These are phyloP conservation scores for Mycena amicta DNA, from an alignment of 768 basidiomycete genomes.

Conservation along the genomic window DNA sequence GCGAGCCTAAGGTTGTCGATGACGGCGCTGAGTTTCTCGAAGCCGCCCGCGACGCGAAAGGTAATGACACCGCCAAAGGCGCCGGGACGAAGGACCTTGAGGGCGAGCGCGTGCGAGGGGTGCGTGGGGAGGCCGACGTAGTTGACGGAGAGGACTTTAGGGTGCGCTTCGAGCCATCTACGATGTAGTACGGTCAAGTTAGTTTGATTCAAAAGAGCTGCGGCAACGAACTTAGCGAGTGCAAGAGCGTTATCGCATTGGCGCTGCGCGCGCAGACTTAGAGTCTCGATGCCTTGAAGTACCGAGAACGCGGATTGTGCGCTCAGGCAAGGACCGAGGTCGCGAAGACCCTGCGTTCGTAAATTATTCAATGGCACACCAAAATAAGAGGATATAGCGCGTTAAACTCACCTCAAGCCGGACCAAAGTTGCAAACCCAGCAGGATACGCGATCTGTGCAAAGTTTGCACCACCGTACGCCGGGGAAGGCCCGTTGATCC, in stretches of 20 bases:
- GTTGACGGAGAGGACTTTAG: conserved; percentile 71
- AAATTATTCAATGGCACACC: not conserved
- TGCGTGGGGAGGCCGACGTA: conserved; percentile 73
- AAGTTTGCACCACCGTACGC: not conserved
- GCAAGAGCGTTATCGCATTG: conserved; percentile 62
- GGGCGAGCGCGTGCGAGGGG: conserved; percentile 59
- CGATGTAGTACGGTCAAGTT: too few species aligned
- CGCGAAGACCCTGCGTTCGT: conserved; percentile 54
- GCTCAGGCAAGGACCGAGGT: conserved; percentile 62
- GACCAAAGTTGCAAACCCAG: not conserved
- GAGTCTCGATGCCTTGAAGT: conserved; percentile 71
- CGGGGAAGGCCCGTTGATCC: not conserved
- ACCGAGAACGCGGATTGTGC: conserved; percentile 63
- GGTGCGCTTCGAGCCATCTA: too few species aligned
- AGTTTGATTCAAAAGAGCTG: too few species aligned
- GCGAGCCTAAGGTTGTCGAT: conserved; percentile 42
- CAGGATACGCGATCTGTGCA: not conserved
- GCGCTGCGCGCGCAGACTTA: conserved; percentile 58
- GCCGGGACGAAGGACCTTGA: conserved; percentile 54
- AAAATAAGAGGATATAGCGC: not conserved
- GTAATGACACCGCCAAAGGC: conserved; percentile 73
- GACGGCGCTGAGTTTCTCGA: conserved; percentile 35
- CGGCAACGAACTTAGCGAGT: conserved; percentile 56
- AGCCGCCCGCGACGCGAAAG: conserved; percentile 67
- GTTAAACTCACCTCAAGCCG: not conserved